Conservation (phyloP, 1,284 basidiomycete genomes). For the Cryptococcus amylolentus region DNA sequence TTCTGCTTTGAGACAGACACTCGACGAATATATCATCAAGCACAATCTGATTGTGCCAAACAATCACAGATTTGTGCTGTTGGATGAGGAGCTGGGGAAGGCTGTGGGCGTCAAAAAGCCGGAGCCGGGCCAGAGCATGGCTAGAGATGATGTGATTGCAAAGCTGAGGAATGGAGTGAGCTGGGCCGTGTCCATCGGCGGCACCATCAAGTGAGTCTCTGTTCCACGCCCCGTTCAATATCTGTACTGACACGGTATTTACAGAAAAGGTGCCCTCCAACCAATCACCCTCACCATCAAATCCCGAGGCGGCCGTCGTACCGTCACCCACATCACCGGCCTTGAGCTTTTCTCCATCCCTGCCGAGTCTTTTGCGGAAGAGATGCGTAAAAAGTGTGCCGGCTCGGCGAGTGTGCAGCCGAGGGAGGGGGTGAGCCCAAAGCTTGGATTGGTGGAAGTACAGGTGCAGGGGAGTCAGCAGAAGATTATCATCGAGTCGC, state of each 20-base stretch:
- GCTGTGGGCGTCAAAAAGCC: slow-evolving; percentile 56
- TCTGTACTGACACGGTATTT: neutral
- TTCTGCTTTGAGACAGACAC: slow-evolving; percentile 52
- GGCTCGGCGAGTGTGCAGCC: slow-evolving; percentile 59
- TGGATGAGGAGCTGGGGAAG: slow-evolving; percentile 58
- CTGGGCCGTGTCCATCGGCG: slow-evolving; percentile 39
- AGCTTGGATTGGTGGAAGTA: slow-evolving; percentile 57
- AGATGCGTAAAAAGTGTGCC: slow-evolving; percentile 70
- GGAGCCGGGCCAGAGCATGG: slow-evolving; percentile 57
- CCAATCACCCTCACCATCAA: slow-evolving; percentile 68
- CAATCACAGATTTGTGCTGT: slow-evolving; percentile 66
- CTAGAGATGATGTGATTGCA: slow-evolving; percentile 64
- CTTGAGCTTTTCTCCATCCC: slow-evolving; percentile 71
- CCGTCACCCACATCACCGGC: slow-evolving; percentile 69
- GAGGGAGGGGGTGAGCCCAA: slow-evolving; percentile 42
- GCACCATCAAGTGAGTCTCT: slow-evolving; percentile 35
- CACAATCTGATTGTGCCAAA: slow-evolving; percentile 63
- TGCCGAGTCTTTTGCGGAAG: slow-evolving; percentile 71
- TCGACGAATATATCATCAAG: slow-evolving; percentile 62
- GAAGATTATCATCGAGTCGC: slow-evolving; percentile 62
- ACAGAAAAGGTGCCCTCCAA: slow-evolving; percentile 69
- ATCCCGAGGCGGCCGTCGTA: slow-evolving; percentile 69
- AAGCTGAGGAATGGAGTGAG: slow-evolving; percentile 29
- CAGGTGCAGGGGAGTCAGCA: slow-evolving; percentile 78
- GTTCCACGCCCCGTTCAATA: neutral